Evolutionary conservation across 1,139 yeast genomes (phyloP), one percentile per base, ranked within the genome.

Genomic region (Blastobotrys indianensis): DNA sequence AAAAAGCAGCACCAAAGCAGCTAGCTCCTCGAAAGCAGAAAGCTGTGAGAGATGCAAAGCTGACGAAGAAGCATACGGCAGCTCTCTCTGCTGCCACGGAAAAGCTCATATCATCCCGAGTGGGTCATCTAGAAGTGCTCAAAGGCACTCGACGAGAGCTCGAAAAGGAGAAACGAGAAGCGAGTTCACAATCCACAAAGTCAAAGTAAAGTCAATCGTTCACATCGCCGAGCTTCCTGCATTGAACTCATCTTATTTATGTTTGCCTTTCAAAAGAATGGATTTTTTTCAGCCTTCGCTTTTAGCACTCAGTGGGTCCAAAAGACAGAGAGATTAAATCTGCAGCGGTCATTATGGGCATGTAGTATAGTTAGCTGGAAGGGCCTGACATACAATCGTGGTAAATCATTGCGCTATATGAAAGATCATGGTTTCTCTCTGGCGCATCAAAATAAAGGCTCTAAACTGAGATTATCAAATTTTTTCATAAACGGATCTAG

Each of bases 121-220:
- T 90, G 3, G 98, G 98, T n/a, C 97, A 92, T 66, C 74, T 92
- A 59, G 98, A 92, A 67, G 64, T 92, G 43, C 70, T 92, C 54
- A 87, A 85, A 65, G 98, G 97, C 11, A 82, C 94, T n/a, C 80
- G 97, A 71, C 78, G 94, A 66, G 79, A 85, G 60, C 55, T 85
- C 12, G 95, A 85, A 61, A 82, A 75, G 63, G 64, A 63, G 23
- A 66, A 60, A 44, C 68, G 72, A 58, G 66, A 63, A 51, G 25
- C 25, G 7, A 20, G 7, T 7, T 20, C 25, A 20, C 25, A 20
- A 20, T 20, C 25, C 25, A 20, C 25, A 20, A 20, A 20, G 25
- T 20, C 4, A 20, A 7, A 4, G 25, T 20, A 43, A 46, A 29
- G 12, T 12, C 10, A 25, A 23, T 25, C 15, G 23, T 23, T 17